Conservation (phyloP, 768 basidiomycete genomes). For the Rhodotorula babjevae region DNA sequence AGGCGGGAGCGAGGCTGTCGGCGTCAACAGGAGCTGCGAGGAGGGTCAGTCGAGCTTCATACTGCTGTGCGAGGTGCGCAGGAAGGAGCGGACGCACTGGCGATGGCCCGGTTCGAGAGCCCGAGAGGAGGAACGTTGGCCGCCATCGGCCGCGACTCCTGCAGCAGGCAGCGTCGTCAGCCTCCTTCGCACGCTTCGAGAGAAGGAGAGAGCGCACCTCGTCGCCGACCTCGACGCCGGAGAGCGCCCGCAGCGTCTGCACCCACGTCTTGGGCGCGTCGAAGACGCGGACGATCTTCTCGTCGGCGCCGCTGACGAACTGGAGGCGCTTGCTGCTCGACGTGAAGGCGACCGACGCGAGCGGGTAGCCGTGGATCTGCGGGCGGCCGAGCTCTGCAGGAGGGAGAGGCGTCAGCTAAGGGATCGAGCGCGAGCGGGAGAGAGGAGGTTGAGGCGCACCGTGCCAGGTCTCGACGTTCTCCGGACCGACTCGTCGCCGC, state of each 20-base stretch:
- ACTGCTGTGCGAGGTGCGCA: no score
- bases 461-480: constrained; percentile 59
- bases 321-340: constrained; percentile 54
- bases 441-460: constrained; percentile 14
- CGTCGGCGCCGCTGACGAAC: constrained; percentile 89
- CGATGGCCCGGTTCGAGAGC: constrained; percentile 86
- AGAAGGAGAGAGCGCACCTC: constrained; percentile 42
- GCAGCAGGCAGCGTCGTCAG: background rate
- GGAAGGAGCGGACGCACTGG: constrained; percentile 1
- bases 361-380: constrained; percentile 94
- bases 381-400: constrained; percentile 72
- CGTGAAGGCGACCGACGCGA: constrained; percentile 73
- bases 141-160: constrained; percentile 60
- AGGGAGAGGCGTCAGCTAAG: no score
- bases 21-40: constrained; percentile 24
- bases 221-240: constrained; percentile 52
- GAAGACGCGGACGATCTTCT: constrained; percentile 90
- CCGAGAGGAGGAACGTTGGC: constrained; percentile 92
- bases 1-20: constrained; percentile 12
- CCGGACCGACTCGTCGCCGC: constrained; percentile 16
- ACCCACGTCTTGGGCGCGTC: constrained; percentile 82
- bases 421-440: no score
- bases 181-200: background rate
- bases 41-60: background rate
- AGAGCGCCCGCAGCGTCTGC: constrained; percentile 55